Percentiles rank a stretch among this genome's conserved stretches.
Conservation (phyloP, 2,329 filamentous ascomycete species). For the Dothistroma pini region DNA sequence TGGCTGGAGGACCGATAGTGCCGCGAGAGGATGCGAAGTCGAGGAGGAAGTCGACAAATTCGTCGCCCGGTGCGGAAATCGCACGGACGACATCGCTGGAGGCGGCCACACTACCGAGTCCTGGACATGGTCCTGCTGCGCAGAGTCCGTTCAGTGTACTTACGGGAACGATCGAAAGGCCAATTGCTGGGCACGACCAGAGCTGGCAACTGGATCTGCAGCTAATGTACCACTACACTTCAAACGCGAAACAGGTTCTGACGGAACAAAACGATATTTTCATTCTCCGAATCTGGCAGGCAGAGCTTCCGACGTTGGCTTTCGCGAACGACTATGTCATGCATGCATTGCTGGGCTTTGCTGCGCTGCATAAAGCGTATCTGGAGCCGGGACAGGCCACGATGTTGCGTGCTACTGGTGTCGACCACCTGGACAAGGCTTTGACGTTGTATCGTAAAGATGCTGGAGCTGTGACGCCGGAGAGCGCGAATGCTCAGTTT, state of each 20-base stretch:
- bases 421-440: conserved; percentile 32
- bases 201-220: conserved; percentile 30
- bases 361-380: conserved; percentile 30
- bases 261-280: conserved; percentile 23
- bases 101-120: conserved; percentile 6
- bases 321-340: conserved; percentile 29
- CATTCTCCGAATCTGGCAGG: conserved; percentile 28
- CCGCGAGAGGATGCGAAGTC: conserved; percentile 29
- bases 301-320: conserved; percentile 28
- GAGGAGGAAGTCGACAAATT: conserved; percentile 21
- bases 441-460: conserved; percentile 27
- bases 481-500: conserved; percentile 31
- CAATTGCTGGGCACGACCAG: conserved; percentile 18
- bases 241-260: conserved; percentile 24
- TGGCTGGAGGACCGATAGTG: conserved; percentile 32
- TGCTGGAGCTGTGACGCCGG: conserved; percentile 17
- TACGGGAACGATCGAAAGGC: conserved; percentile 27
- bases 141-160: conserved; percentile 24
- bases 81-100: conserved; percentile 20
- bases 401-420: conserved; percentile 27
- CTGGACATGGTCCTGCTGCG: conserved; percentile 9
- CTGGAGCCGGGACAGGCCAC: conserved; percentile 22
- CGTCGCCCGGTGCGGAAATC: conserved; percentile 13
- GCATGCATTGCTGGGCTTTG: conserved; percentile 31
- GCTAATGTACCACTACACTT: conserved; percentile 33